Base-by-base conservation (phyloP, 1,284 basidiomycete genomes). In the Paramarasmius palmivorus region DNA sequence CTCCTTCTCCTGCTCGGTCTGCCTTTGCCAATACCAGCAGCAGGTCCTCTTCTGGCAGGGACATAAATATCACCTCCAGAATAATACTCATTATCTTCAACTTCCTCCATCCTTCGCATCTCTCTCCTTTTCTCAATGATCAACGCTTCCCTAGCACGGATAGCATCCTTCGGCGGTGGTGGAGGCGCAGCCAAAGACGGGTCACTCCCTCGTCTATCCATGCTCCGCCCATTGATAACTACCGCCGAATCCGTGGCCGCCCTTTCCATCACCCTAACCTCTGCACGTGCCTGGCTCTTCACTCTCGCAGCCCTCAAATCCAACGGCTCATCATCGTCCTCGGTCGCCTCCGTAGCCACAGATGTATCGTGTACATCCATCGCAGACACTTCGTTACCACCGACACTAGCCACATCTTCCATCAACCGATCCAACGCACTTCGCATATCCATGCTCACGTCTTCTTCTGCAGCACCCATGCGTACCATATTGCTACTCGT, bases 371-470 rank as follows among this genome's bases (percentile, higher is more conserved):
- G 46, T 35, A 42, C 73, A 74, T 25, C 75, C 19, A 76, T 71
- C 37, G 68, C 60, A 58, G 62, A n/a, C n/a, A n/a, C n/a, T n/a
- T n/a, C n/a, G n/a, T n/a, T 64, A 32, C 65, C 66, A 36, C 70
- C 64, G 40, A 72, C 73, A 29, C 76, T 79, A 51, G 82, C 84
- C 34, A 90, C 88, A 58, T 90, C 82, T 55, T 89, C 86, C 80
- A 90, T 88, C 35, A 92, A 74, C 53, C 85, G 73, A 63, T 92
- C 90, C 48, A 92, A 74, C 4, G 89, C 90, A 59, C 86, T 90
- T 60, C 79, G 76, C 79, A 89, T 87, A 52, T 90, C 86, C 75
- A 79, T 77, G 54, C 81, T 79, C 10, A 90, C 78, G 59, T 85
- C 79, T 14, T 70, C 66, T 25, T 64, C 56, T 25, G 62, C 62